Conservation (phyloP, 345 rosid species). For the Bruguiera sexangula region DNA sequence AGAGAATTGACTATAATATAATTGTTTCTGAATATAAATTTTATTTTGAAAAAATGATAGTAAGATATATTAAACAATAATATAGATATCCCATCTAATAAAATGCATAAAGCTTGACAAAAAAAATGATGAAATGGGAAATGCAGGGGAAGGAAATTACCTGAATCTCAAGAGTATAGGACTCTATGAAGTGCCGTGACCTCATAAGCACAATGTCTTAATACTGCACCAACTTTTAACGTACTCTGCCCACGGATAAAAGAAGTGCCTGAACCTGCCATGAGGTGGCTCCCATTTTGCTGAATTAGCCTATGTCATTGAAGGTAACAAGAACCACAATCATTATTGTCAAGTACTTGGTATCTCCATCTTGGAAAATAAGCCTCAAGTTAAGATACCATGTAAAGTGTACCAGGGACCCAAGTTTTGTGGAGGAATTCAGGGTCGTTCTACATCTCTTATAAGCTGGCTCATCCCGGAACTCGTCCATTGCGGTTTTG, state of each 20-base stretch:
- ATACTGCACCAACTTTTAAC: constrained; percentile 61
- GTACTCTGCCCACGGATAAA: constrained; percentile 69
- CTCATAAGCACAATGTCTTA: constrained; percentile 60
- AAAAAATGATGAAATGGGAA: neutral
- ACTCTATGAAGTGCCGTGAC: constrained; percentile 56
- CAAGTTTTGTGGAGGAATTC: constrained; percentile 52
- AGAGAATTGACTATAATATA: too few relatives aligned
- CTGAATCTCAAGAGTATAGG: constrained; percentile 66
- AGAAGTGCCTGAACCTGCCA: constrained; percentile 60
- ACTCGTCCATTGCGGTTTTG: constrained; percentile 54
- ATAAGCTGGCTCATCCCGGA: constrained; percentile 62
- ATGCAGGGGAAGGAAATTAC: constrained; percentile 21
- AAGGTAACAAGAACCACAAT: constrained; percentile 13
- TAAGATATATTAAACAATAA: neutral
- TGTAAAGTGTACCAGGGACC: constrained; percentile 38
- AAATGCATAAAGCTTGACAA: neutral
- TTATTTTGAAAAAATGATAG: too few relatives aligned
- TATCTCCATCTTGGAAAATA: neutral
- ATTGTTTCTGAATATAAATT: too few relatives aligned
- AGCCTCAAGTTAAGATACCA: neutral
- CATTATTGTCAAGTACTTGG: neutral
- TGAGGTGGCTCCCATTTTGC: constrained; percentile 83
- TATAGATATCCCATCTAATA: constrained; percentile 28
- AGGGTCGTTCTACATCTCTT: constrained; percentile 42
- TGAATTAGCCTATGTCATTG: constrained; percentile 37